Conservation (phyloP, 2,329 filamentous ascomycete genomes). For the Pseudogymnoascus sp. region DNA sequence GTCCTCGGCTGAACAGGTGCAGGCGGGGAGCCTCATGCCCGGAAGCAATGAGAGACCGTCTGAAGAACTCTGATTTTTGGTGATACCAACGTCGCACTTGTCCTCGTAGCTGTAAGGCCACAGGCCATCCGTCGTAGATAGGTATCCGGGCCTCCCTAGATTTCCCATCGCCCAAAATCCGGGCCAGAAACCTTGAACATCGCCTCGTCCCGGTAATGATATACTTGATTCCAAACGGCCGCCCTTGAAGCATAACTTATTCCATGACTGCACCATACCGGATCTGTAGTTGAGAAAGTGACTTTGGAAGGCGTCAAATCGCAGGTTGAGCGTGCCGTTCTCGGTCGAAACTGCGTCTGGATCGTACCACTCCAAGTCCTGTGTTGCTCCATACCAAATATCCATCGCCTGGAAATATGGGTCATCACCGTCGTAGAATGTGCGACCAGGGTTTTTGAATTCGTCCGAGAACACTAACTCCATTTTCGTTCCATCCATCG, state of each 20-base stretch:
- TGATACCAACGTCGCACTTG: constrained; percentile 63
- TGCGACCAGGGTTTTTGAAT: constrained; percentile 59
- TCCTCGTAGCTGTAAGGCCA: constrained; percentile 70
- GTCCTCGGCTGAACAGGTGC: constrained; percentile 56
- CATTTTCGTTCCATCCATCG: constrained; percentile 52
- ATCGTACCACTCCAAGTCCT: constrained; percentile 66
- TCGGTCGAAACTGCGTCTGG: constrained; percentile 58
- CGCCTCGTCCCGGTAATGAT: constrained; percentile 59
- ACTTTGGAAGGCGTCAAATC: constrained; percentile 58
- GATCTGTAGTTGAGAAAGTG: constrained; percentile 61
- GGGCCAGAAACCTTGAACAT: constrained; percentile 65
- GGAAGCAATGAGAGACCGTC: constrained; percentile 61
- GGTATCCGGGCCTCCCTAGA: constrained; percentile 60
- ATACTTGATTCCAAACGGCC: constrained; percentile 64
- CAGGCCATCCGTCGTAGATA: constrained; percentile 62
- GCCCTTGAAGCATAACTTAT: constrained; percentile 65
- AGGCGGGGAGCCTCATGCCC: constrained; percentile 63
- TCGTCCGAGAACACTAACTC: constrained; percentile 66
- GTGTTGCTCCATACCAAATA: constrained; percentile 65
- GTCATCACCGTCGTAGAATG: constrained; percentile 65
- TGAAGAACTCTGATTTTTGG: constrained; percentile 60
- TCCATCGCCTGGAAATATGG: constrained; percentile 62
- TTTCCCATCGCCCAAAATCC: constrained; percentile 74
- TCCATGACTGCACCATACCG: constrained; percentile 71
- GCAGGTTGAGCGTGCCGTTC: constrained; percentile 55